Conservation (phyloP, 2,329 filamentous ascomycete species). For the Aspergillus puulaauensis region DNA sequence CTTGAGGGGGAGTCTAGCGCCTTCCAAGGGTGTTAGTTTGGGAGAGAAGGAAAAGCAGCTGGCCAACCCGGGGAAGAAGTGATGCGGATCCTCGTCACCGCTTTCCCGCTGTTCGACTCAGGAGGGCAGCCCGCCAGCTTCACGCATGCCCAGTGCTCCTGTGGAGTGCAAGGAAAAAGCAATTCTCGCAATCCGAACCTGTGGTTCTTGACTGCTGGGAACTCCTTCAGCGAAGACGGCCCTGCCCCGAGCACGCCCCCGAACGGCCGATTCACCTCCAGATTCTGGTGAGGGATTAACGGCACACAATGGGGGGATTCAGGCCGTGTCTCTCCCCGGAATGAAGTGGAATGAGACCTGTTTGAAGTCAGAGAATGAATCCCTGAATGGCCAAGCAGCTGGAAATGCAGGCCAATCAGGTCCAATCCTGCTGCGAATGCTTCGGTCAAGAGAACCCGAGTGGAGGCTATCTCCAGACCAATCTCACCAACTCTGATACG, state of each 20-base stretch:
- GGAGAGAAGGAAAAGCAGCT: conserved; percentile 7
- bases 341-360: neutral
- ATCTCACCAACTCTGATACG: neutral
- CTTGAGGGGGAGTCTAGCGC: conserved; percentile 2
- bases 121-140: neutral
- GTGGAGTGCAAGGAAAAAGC: neutral
- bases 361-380: conserved; percentile 1
- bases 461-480: neutral
- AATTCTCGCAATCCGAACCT: neutral
- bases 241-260: neutral
- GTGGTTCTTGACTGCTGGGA: neutral
- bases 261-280: neutral
- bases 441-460: neutral
- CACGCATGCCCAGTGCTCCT: neutral
- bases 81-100: conserved; percentile 25
- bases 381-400: neutral
- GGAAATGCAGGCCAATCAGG: conserved; percentile 1
- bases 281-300: neutral
- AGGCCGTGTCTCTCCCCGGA: neutral
- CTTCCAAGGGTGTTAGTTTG: neutral
- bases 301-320: neutral
- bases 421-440: neutral
- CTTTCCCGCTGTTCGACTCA: conserved; percentile 14
- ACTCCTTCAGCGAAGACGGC: neutral
- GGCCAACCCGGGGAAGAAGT: conserved; percentile 16